Percentiles rank a stretch among this genome's conserved stretches.
These are phyloP conservation scores for Xylaria telfairii DNA, from an alignment of 495 filamentous ascomycete genomes.

Conservation along the genomic window DNA sequence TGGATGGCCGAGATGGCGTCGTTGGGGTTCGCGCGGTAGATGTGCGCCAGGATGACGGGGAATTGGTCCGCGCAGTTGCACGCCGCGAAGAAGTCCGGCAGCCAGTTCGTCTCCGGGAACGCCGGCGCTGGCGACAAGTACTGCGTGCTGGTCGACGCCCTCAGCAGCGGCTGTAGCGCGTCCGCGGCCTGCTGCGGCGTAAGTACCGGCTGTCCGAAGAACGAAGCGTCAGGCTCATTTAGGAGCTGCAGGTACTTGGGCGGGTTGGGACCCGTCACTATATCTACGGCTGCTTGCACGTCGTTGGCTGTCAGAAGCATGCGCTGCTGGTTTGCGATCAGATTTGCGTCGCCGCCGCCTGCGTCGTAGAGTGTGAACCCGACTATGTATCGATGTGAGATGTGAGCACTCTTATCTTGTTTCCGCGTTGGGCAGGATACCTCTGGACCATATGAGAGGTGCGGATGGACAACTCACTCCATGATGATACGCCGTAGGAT, in stretches of 20 bases:
- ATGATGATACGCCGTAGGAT: constrained; percentile 4
- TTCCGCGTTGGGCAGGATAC: neutral
- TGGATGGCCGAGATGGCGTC: neutral
- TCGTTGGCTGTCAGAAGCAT: neutral
- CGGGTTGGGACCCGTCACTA: neutral
- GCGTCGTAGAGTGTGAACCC: neutral
- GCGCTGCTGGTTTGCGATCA: neutral
- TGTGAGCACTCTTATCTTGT: neutral
- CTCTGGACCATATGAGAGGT: neutral
- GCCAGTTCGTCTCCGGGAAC: neutral
- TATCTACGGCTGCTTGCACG: neutral
- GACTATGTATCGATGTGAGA: neutral
- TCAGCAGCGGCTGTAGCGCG: neutral
- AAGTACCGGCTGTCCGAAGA: neutral
- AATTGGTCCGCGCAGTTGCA: neutral
- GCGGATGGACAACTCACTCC: neutral
- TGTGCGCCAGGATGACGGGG: neutral
- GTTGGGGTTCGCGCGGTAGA: neutral
- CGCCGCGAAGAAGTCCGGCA: neutral
- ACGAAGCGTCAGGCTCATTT: neutral
- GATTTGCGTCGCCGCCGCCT: neutral
- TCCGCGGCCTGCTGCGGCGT: neutral
- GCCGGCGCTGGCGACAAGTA: neutral
- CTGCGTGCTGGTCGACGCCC: neutral
- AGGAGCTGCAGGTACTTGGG: neutral